Conservation (phyloP, 768 basidiomycete genomes). For the Rhizopogon vulgaris region DNA sequence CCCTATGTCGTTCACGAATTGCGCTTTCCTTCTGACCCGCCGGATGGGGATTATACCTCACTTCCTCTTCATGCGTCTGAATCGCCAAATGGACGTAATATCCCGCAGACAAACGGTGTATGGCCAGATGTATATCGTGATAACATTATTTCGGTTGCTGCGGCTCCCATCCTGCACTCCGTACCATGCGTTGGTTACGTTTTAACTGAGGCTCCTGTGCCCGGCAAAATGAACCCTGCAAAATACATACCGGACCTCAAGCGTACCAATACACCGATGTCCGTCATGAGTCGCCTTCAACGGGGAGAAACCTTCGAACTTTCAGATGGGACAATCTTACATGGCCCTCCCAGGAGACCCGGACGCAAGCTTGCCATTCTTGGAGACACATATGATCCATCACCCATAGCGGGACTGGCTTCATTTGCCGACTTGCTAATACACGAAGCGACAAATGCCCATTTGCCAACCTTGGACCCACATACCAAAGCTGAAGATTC, state of each 20-base stretch:
- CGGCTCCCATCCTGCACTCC: constrained; percentile 75
- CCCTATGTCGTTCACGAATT: constrained; percentile 84
- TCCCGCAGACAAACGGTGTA: constrained; percentile 48
- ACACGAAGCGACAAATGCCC: constrained; percentile 89
- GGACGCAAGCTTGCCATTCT: constrained; percentile 78
- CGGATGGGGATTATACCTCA: constrained; percentile 40
- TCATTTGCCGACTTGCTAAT: constrained; percentile 66
- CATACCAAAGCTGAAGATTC: constrained; percentile 58
- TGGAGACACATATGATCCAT: constrained; percentile 81
- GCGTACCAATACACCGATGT: constrained; percentile 64
- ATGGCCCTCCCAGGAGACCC: constrained; percentile 55
- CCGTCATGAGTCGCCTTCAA: constrained; percentile 61
- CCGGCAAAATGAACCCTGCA: constrained; percentile 70
- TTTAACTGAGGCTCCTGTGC: constrained; percentile 59
- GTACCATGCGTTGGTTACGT: constrained; percentile 80
- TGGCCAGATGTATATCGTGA: constrained; percentile 66
- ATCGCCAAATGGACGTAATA: constrained; percentile 54
- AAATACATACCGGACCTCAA: constrained; percentile 63
- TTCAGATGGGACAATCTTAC: constrained; percentile 64
- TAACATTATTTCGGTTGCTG: constrained; percentile 54
- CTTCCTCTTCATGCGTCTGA: constrained; percentile 50
- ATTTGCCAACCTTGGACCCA: constrained; percentile 59
- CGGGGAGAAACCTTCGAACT: constrained; percentile 58
- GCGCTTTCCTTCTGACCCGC: constrained; percentile 54
- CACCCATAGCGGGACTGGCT: constrained; percentile 56